Conservation (phyloP, 1,284 basidiomycete species). For the Boletus smithii region DNA sequence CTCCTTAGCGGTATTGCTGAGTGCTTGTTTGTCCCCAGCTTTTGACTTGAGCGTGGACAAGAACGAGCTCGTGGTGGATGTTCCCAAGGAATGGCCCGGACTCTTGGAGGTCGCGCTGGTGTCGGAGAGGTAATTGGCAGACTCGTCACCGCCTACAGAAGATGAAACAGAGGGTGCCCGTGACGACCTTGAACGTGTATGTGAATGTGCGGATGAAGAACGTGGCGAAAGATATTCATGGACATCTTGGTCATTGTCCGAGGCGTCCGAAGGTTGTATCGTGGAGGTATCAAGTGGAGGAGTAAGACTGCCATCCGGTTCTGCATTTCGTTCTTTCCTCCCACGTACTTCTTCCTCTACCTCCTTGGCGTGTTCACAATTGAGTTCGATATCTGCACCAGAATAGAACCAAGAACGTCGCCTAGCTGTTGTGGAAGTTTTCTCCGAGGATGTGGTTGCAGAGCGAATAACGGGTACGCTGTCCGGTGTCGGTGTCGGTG, state of each 20-base stretch:
- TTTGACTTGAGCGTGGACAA: slow-evolving; percentile 75
- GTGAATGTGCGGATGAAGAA: slow-evolving; percentile 25
- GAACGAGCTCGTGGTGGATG: slow-evolving; percentile 49
- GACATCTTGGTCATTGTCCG: slow-evolving; percentile 21
- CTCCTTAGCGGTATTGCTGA: slow-evolving; percentile 79
- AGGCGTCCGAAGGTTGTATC: slow-evolving; percentile 5
- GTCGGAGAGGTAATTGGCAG: slow-evolving; percentile 26
- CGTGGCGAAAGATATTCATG: slow-evolving; percentile 20
- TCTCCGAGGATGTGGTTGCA: slow-evolving; percentile 15
- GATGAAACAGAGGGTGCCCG: slow-evolving; percentile 32
- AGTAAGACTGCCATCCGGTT: slow-evolving; percentile 19
- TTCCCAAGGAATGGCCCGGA: slow-evolving; percentile 30
- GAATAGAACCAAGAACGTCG: slow-evolving; percentile 42
- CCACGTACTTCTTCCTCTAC: slow-evolving; percentile 24
- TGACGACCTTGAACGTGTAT: slow-evolving; percentile 23
- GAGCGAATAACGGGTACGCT: slow-evolving; percentile 18
- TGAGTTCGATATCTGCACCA: slow-evolving; percentile 25
- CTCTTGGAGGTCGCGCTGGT: slow-evolving; percentile 30
- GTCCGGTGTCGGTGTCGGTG: slow-evolving; percentile 12
- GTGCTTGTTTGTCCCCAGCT: slow-evolving; percentile 76
- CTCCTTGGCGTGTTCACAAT: slow-evolving; percentile 27
- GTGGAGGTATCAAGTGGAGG: slow-evolving; percentile 30
- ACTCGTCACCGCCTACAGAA: slow-evolving; percentile 30
- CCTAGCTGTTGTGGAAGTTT: slow-evolving; percentile 17
- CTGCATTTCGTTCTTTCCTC: slow-evolving; percentile 14